Base-by-base conservation (phyloP, 1,139 yeast species). In the Diutina pseudorugosa region DNA sequence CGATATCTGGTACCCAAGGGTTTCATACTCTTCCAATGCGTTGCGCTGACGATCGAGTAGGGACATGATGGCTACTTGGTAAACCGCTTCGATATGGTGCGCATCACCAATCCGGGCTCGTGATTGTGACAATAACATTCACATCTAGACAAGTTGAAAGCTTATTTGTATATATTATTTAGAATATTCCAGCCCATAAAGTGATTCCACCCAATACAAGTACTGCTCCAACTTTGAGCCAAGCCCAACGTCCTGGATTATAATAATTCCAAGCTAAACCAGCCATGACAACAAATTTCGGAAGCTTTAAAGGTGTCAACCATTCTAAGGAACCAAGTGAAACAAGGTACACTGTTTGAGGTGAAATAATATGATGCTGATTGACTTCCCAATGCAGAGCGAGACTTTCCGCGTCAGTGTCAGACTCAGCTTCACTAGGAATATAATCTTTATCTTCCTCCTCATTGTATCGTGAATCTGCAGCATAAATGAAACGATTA, bases 401-500 rank as follows among this genome's bases (percentile, higher is more conserved):
- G 2, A 12, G 8, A 41, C 45, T 14, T 11, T 43, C 47, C 3
- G 23, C 47, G 20, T 43, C 47, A 12, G 23, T 21, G 19, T 21
- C 21, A 19, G 16, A 14, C 19, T 42, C 33, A 12, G 14, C 33
- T 4, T 21, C 33, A 14, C 19, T 16, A 21, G 33, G 30, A 8
- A 43, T 8, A n/a, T 43, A 43, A 25, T 43, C 47, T 4, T 21
- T 25, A 23, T 43, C 47, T 6, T n/a, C 47, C 12, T 12, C 30
- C 1, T 43, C 47, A 23, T 43, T 27, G 23, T 43, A 43, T 6
- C 7, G 20, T 11, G 16, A 11, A 4, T 43, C 47, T 19, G 23
- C 47, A 19, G 14, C 14, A 43, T 14, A 30, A 9, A 52, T 55
- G 53, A 55, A 59, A 48, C 53, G 49, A 2, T 53, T 54, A 58